A percentile compares a stretch with the other conserved stretches of the same genome.
Conservation (phyloP, 2,329 filamentous ascomycete genomes). For the Aspergillus floridensis region DNA sequence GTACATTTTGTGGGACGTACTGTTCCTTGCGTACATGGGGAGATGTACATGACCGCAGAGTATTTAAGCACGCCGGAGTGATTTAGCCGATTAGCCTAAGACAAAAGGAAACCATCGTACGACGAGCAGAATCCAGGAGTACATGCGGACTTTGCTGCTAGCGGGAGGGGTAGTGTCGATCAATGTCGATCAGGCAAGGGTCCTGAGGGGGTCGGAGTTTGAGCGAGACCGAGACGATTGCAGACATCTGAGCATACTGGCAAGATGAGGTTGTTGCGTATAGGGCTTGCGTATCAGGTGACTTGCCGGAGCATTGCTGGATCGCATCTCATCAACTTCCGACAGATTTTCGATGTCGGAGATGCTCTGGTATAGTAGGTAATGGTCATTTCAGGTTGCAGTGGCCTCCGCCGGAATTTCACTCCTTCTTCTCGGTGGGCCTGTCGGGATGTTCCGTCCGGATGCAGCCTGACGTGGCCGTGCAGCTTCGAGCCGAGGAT, state of each 20-base stretch:
- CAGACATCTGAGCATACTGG: too few species aligned
- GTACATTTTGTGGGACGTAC: not conserved
- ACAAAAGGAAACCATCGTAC: not conserved
- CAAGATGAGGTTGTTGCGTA: too few species aligned
- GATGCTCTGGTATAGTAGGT: not conserved
- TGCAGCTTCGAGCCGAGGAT: not conserved
- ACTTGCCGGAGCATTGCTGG: not conserved
- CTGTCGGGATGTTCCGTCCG: not conserved
- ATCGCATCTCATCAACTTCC: not conserved
- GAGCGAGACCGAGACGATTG: too few species aligned
- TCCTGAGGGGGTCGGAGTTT: not conserved
- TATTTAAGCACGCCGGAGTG: not conserved
- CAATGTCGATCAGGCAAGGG: not conserved
- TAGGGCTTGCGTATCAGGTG: not conserved
- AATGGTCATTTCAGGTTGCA: not conserved
- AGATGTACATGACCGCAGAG: not conserved
- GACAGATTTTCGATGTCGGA: too few species aligned
- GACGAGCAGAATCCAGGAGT: not conserved
- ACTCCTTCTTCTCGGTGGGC: not conserved
- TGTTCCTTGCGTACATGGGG: not conserved
- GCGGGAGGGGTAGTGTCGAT: not conserved
- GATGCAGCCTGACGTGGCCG: not conserved
- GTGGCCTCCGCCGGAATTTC: not conserved
- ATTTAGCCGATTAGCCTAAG: slow-evolving; percentile 8
- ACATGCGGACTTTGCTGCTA: not conserved